Percentiles rank a stretch among this genome's conserved stretches.
These are phyloP conservation scores for Wickerhamomyces bisporus DNA, from an alignment of 805 yeast genomes.

Conservation along the genomic window DNA sequence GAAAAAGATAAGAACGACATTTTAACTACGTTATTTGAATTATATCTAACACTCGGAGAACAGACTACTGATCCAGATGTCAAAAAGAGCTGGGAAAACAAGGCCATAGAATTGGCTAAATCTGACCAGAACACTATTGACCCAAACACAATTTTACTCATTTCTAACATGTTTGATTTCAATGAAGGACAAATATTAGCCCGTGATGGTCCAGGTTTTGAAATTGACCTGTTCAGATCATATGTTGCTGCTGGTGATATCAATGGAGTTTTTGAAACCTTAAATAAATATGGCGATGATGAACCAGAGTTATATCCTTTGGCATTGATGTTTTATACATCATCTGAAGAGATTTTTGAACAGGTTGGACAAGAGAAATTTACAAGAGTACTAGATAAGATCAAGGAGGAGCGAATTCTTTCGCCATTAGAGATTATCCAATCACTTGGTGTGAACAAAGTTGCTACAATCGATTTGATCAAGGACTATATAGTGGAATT, in stretches of 20 bases:
- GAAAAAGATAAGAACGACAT: constrained; percentile 66
- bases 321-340: constrained; percentile 59
- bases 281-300: constrained; percentile 53
- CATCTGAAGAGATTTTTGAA: constrained; percentile 45
- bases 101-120: constrained; percentile 52
- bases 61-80: constrained; percentile 31
- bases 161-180: constrained; percentile 41
- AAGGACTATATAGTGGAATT: constrained; percentile 62
- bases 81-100: constrained; percentile 52
- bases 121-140: constrained; percentile 48
- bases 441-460: constrained; percentile 54
- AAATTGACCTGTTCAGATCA: constrained; percentile 60
- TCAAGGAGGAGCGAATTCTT: constrained; percentile 48
- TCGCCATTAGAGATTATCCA: constrained; percentile 77
- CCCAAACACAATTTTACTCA: constrained; percentile 41
- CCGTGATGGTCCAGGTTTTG: constrained; percentile 28
- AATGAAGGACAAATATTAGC: constrained; percentile 39
- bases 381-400: constrained; percentile 43
- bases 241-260: constrained; percentile 56
- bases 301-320: constrained; percentile 63
- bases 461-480: constrained; percentile 66
- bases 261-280: constrained; percentile 47
- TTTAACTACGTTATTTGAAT: constrained; percentile 73
- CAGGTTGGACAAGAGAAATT: constrained; percentile 47
- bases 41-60: constrained; percentile 62